Base-by-base conservation (phyloP, 2,329 filamentous ascomycete genomes). In the Coniochaeta sp. region DNA sequence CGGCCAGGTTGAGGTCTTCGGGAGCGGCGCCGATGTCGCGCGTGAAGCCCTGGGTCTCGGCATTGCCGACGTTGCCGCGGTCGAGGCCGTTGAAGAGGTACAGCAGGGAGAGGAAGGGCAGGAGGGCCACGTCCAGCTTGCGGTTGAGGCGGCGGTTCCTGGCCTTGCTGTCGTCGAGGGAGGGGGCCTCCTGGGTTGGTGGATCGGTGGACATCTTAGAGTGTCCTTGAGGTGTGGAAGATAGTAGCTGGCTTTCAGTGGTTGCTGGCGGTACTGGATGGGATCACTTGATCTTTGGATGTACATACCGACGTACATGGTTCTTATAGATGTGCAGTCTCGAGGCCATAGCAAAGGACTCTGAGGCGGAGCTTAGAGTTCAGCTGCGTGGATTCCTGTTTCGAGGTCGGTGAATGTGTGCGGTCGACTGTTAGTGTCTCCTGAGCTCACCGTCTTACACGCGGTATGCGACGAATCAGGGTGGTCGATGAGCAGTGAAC, bases 1-100 rank as follows among this genome's bases (percentile, higher is more conserved):
- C 78, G 2, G 82, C 80, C 4, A 76, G 76, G 64, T 85, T 85
- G 59, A 86, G 69, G 65, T 84, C 82, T 40, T 73, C 71, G n/a
- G 76, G 74, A 3, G 71, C 70, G 1, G 83, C 73, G 0, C 81
- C 82, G 28, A 82, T 78, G 64, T 85, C 81, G 44, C 71, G 68
- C 0, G 82, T 85, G 67, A 85, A 86, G 9, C 70, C 67, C 67
- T 74, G 65, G 4, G 74, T 71, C 61, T 75, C 71, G 6, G 75
- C 75, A 61, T 77, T 77, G 30, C 75, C 75, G 34, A 77, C 68
- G 30, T 77, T 77, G 24, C 72, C 69, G 34, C 74, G 70, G 61
- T 77, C 75, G 2, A 77, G 68, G 1, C 73, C 72, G 59, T 77
- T 77, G 62, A 75, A 74, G 3, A 77, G 66, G 52, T 76, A 77